Evolutionary conservation across 257 asterid genomes (phyloP).

Genomic region (Primulina eburnea): DNA sequence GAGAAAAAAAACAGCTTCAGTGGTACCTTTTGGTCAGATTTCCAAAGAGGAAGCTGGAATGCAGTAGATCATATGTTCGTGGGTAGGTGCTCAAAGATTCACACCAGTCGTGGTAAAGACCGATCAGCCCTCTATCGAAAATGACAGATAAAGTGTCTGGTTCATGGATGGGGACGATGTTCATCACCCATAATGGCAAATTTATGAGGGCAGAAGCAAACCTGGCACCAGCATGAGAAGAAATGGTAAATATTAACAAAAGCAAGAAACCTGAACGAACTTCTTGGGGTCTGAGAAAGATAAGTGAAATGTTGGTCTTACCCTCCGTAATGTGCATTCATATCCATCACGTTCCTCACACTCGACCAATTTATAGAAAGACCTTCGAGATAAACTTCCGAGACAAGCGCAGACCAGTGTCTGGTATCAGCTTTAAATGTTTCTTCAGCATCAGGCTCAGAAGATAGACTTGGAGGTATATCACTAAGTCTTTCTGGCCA

Average conservation of each 20-base stretch:
- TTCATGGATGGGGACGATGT: constrained; percentile 66
- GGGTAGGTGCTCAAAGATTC: constrained; percentile 91
- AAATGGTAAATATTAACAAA: constrained; percentile 6
- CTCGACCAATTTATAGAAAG: constrained; percentile 68
- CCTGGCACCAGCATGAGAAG: constrained; percentile 35
- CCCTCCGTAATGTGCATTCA: constrained; percentile 99
- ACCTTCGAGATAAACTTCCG: constrained; percentile 71
- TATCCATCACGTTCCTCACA: constrained; percentile 84
- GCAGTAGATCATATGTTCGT: constrained; percentile 86
- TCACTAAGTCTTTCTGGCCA: constrained; percentile 84
- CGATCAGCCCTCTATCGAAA: constrained; percentile 85
- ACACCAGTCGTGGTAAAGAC: constrained; percentile 98
- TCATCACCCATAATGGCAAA: constrained; percentile 83
- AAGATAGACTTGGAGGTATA: constrained; percentile 59
- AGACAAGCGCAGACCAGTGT: constrained; percentile 85
- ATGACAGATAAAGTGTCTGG: constrained; percentile 71
- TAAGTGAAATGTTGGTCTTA: constrained; percentile 32
- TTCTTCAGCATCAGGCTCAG: constrained; percentile 54
- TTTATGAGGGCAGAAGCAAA: constrained; percentile 81
- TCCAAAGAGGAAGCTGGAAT: constrained; percentile 71
- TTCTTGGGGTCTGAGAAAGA: neutral
- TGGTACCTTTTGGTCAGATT: constrained; percentile 68
- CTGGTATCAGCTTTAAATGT: constrained; percentile 58
- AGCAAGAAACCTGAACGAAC: neutral
- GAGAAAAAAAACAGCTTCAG: constrained; percentile 1